Percentiles rank a stretch among this genome's conserved stretches.
Conservation (phyloP, 2,329 filamentous ascomycete species). For the Aspergillus glaucus region DNA sequence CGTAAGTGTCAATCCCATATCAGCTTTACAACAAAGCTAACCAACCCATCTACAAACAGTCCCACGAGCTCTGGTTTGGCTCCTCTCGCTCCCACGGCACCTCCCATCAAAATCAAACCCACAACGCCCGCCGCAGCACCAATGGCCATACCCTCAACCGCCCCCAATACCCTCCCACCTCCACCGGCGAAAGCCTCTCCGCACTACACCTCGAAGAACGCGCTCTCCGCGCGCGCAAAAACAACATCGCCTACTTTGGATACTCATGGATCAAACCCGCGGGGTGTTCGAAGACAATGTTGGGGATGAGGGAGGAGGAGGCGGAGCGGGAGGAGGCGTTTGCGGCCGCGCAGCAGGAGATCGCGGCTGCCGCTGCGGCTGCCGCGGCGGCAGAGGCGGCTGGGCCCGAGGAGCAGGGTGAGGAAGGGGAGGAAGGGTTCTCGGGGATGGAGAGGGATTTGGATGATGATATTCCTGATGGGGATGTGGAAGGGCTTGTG, state of each 20-base stretch:
- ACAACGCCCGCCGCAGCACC: conserved; percentile 3
- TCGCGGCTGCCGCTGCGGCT: conserved; percentile 62
- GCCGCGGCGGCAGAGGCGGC: conserved; percentile 50
- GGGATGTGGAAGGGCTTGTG: conserved; percentile 32
- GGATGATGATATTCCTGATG: conserved; percentile 42
- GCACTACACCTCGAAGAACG: conserved; percentile 71
- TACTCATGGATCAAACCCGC: conserved; percentile 85
- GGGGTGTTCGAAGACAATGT: conserved; percentile 79
- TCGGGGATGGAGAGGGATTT: conserved; percentile 37
- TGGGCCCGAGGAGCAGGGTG: conserved; percentile 33
- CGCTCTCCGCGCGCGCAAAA: conserved; percentile 66
- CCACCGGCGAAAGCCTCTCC: conserved; percentile 57
- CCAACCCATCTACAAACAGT: conserved; percentile 39
- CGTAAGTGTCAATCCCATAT: conserved; percentile 41
- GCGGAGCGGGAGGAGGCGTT: conserved; percentile 82
- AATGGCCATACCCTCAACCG: conserved; percentile 14
- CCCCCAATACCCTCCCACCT: conserved; percentile 32
- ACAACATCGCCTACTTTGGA: conserved; percentile 80
- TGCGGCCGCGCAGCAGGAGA: conserved; percentile 65
- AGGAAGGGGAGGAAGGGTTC: conserved; percentile 34
- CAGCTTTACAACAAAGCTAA: conserved; percentile 11
- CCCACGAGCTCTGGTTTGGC: conserved; percentile 68
- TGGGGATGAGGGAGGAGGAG: conserved; percentile 83
- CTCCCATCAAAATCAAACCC: conserved; percentile 12
- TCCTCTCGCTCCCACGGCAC: conserved; percentile 50